A percentile compares a stretch with the other conserved stretches of the same genome.
Evolutionary conservation across 176 grass and related monocot species (phyloP).

Genomic region (Bromus sterilis): DNA sequence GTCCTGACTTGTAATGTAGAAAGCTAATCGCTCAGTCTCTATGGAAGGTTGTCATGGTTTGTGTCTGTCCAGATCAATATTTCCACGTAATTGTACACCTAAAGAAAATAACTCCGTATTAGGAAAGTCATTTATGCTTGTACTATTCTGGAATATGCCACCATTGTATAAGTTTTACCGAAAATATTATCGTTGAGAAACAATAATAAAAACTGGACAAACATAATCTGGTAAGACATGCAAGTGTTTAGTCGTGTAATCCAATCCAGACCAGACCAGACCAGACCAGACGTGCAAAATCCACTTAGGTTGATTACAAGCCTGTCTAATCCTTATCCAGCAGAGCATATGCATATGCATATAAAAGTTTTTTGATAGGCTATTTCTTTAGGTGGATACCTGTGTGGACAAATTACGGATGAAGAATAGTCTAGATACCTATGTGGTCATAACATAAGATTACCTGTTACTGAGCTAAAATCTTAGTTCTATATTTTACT

Average conservation of each 20-base stretch:
- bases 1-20: background rate
- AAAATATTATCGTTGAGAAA: background rate
- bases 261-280: too few species aligned
- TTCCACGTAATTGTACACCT: background rate
- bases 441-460: too few species aligned
- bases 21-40: background rate
- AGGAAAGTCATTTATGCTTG: background rate
- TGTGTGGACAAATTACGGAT: too few species aligned
- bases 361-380: background rate
- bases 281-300: too few species aligned
- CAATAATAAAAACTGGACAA: background rate
- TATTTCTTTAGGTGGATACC: background rate
- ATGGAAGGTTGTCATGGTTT: background rate
- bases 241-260: background rate
- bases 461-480: too few species aligned
- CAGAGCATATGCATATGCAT: background rate
- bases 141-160: background rate
- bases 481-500: too few species aligned
- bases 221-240: background rate
- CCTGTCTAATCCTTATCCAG: background rate
- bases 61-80: background rate
- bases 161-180: background rate
- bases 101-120: background rate
- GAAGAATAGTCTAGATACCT: too few species aligned
- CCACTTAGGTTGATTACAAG: background rate